Conservation (phyloP, 371 early-diverging fungal genomes). For the Mucor racemosus region DNA sequence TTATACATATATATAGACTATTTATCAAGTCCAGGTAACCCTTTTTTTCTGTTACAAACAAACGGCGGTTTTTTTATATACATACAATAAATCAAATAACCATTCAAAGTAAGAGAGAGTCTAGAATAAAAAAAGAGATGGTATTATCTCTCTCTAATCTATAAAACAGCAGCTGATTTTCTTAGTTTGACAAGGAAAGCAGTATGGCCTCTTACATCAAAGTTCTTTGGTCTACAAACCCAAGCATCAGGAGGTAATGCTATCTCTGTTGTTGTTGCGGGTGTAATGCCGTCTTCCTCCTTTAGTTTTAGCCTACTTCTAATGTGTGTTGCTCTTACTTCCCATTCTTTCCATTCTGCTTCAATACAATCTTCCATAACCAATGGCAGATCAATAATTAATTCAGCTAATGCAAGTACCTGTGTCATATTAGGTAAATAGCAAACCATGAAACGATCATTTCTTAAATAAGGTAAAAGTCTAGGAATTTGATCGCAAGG, state of each 20-base stretch:
- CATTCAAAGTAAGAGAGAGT: conserved; percentile 1
- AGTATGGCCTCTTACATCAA: conserved; percentile 64
- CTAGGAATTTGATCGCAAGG: conserved; percentile 57
- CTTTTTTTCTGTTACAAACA: not conserved
- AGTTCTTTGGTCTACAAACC: conserved; percentile 67
- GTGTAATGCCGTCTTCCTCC: conserved; percentile 14
- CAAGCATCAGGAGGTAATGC: conserved; percentile 38
- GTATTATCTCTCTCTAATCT: not conserved
- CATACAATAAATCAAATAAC: not conserved
- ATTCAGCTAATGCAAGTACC: conserved; percentile 61
- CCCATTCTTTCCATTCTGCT: conserved; percentile 76
- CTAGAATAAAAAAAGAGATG: not conserved
- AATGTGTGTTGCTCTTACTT: conserved; percentile 64
- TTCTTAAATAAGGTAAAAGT: conserved; percentile 52
- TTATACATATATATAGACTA: too few relatives aligned
- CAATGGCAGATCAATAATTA: conserved; percentile 52
- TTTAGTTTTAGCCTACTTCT: conserved; percentile 43
- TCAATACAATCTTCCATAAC: conserved; percentile 68
- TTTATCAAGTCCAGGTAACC: too few relatives aligned
- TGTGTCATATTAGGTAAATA: conserved; percentile 84
- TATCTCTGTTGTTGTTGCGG: not conserved
- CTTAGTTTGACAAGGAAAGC: conserved; percentile 68
- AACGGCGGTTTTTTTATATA: too few relatives aligned
- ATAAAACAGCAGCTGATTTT: conserved; percentile 37
- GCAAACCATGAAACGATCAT: conserved; percentile 71